Base-by-base conservation (phyloP, 1,139 yeast species). In the Pichia sp. region DNA sequence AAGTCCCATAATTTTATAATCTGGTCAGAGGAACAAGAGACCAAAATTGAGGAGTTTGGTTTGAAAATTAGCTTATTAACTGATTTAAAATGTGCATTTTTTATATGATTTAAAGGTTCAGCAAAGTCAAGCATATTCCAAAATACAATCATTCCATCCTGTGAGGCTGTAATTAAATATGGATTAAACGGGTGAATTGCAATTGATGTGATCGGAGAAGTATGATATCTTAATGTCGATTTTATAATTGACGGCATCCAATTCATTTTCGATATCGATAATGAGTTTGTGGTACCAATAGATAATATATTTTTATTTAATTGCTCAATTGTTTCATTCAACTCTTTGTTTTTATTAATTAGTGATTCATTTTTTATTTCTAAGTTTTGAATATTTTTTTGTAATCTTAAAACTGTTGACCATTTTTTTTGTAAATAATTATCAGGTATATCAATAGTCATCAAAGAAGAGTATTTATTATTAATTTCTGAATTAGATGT, bases 351-450 rank as follows among this genome's bases (percentile, higher is more conserved):
- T 30, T 57, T 51, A 18, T 60, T 60, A 44, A 59, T 55, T 44
- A 63, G 55, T 9, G 57, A 54, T 9, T 50, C 46, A 9, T 63
- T 50, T 19, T 64, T 65, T 18, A 61, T 58, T 53, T 75, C 79
- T 39, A 76, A 67, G 52, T 85, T 95, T 53, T 85, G 71, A 47
- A 90, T 83, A 62, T 81, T 79, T 57, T 84, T 79, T 67, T 91
- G 97, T 43, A 91, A 73, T 50, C 96, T 73, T 38, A 88, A 74
- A 7, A 91, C 95, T 0, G 96, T 84, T 0, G 87, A 77, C 98
- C 98, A 91, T 70, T 90, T 91, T 69, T 84, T 87, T 60, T 87
- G 95, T 44, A 91, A 72, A 49, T 85, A 67, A 36, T 62, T 53
- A 2, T 55, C 54, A 2, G 81, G 76, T 19, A 79, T 73, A 2